Base-by-base conservation (phyloP, 2,329 filamentous ascomycete species). In the Fusarium citri region DNA sequence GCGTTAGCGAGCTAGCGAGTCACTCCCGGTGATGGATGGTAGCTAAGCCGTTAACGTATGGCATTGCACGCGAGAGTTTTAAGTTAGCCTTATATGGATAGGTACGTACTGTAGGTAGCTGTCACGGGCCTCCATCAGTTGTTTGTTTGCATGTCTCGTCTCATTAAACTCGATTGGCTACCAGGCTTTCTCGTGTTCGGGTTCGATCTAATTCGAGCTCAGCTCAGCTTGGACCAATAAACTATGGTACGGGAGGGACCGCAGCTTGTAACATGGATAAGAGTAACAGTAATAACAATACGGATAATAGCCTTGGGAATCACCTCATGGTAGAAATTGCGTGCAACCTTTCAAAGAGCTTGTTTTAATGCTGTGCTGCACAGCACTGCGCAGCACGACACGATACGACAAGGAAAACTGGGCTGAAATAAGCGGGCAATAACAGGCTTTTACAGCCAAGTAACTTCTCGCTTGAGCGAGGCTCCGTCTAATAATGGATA, bases 121-220 rank as follows among this genome's bases (percentile, higher is more conserved):
- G 9, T 64, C 65, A 68, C 58, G 59, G 45, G 65, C 15, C 43
- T 68, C 59, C 64, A 64, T 68, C 64, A 53, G 22, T 43, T 55
- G 47, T 60, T 43, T 55, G 47, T 60, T 60, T 55, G 20, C 64
- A 64, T 64, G 51, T 63, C 56, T 67, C 61, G 40, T 63, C 56
- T 67, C 61, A 70, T 69, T 58, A 57, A 71, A 60, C 64, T 70
- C 26, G 68, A 55, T 71, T 65, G 64, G 59, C 55, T 59, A 30
- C 28, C 47, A 51, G 16, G 42, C 57, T 30, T 54, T 61, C 68
- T 70, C 68, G 68, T 71, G 62, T 70, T 70, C 68, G 68, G 64
- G 68, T 71, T 71, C 55, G 37, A 31, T 31, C 22, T 45, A 59
- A 45, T 31, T 59, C 50, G 18, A 55, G 43, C 40, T 42, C 34